Evolutionary conservation across 345 rosid species (phyloP).

Genomic region (Camelina sativa): DNA sequence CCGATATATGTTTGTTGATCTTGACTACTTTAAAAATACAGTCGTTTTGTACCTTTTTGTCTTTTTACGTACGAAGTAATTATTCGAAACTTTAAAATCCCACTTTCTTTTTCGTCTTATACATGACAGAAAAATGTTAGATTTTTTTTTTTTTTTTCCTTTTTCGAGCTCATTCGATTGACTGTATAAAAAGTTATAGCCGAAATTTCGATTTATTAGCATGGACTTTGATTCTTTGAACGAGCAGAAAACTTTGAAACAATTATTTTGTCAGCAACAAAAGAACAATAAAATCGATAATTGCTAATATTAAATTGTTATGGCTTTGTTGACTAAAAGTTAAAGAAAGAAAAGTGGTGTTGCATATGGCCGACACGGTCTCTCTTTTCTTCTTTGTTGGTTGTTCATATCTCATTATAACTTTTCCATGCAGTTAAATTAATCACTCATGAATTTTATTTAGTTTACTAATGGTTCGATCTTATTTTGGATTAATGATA

Average conservation of each 20-base stretch:
- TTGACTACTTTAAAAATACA: not conserved
- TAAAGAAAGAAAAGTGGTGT: not conserved
- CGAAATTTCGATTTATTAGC: constrained; percentile 14
- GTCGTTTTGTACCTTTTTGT: not conserved
- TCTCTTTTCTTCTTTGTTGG: not conserved
- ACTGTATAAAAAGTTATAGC: too few relatives aligned
- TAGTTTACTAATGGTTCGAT: not conserved
- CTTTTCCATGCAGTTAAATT: constrained; percentile 4
- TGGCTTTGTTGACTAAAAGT: constrained; percentile 32
- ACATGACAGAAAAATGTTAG: not conserved
- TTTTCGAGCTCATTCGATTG: too few relatives aligned
- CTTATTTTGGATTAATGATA: constrained; percentile 5
- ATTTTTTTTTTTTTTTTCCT: too few relatives aligned
- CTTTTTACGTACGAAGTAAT: not conserved
- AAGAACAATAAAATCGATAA: not conserved
- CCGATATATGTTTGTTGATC: not conserved
- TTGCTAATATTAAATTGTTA: not conserved
- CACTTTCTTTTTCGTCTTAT: not conserved
- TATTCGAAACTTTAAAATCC: not conserved
- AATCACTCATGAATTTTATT: constrained; percentile 11
- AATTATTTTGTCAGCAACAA: not conserved
- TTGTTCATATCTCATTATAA: constrained; percentile 19
- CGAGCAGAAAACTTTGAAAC: constrained; percentile 27
- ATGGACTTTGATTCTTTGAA: constrained; percentile 14
- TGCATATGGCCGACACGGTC: constrained; percentile 40